phyloP scores from a whole-genome alignment of 2,329 filamentous ascomycete species.

The Alternaria sp. region DNA sequence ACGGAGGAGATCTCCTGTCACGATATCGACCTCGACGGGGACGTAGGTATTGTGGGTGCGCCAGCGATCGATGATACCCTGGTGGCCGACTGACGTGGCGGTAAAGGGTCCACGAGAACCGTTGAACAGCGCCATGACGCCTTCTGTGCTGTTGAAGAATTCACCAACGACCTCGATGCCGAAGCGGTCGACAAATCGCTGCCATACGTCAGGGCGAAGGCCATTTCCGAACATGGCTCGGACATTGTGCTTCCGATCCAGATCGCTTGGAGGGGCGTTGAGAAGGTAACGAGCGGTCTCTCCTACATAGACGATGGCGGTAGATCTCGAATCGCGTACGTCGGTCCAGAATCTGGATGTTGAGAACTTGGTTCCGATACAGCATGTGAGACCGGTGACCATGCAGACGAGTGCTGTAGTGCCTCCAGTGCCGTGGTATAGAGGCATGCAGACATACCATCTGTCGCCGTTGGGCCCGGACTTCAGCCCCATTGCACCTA shows the following conservation, averaged over 20 bases:
- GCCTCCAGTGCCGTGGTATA: slow-evolving; percentile 79
- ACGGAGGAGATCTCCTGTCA: slow-evolving; percentile 72
- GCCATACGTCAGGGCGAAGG: slow-evolving; percentile 74
- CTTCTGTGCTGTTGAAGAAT: slow-evolving; percentile 82
- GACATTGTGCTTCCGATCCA: slow-evolving; percentile 68
- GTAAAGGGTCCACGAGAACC: slow-evolving; percentile 68
- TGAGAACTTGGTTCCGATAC: slow-evolving; percentile 73
- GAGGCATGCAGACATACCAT: slow-evolving; percentile 80
- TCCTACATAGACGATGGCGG: slow-evolving; percentile 79
- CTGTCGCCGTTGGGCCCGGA: slow-evolving; percentile 61
- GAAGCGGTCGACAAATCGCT: slow-evolving; percentile 70
- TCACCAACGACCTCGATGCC: slow-evolving; percentile 70
- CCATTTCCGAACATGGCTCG: slow-evolving; percentile 72
- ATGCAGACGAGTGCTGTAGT: slow-evolving; percentile 67
- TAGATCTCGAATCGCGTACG: slow-evolving; percentile 72
- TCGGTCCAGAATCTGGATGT: slow-evolving; percentile 76
- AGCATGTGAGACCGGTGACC: slow-evolving; percentile 65
- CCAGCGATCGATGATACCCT: slow-evolving; percentile 69
- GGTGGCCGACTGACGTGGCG: slow-evolving; percentile 73
- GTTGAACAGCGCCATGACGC: slow-evolving; percentile 71
- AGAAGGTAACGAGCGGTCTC: slow-evolving; percentile 80
- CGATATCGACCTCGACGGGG: slow-evolving; percentile 74
- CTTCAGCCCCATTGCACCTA: slow-evolving; percentile 47
- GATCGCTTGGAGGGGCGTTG: slow-evolving; percentile 69
- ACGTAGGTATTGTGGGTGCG: slow-evolving; percentile 65